These are phyloP conservation scores for Camillea tinctor DNA, from an alignment of 2,329 filamentous ascomycete genomes.

Conservation along the genomic window DNA sequence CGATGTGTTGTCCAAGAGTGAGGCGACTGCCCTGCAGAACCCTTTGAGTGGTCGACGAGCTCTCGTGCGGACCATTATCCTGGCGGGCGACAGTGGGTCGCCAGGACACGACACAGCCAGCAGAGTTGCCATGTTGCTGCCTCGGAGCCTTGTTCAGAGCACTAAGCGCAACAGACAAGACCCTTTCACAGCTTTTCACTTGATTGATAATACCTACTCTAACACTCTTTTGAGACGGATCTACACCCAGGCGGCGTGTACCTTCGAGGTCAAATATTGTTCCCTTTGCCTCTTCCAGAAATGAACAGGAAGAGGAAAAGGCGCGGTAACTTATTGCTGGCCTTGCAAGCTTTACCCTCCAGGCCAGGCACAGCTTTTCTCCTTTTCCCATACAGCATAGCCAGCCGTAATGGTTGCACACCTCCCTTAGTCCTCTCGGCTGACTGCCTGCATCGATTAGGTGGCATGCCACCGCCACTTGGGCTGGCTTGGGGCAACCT, in stretches of 20 bases:
- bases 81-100: slow-evolving; percentile 19
- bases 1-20: slow-evolving; percentile 32
- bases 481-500: background rate
- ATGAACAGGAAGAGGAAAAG: background rate
- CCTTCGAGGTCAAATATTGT: background rate
- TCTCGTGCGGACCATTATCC: slow-evolving; percentile 19
- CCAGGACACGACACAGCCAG: slow-evolving; percentile 5
- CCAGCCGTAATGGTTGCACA: background rate
- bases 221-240: background rate
- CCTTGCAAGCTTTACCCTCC: background rate
- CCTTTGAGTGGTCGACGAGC: slow-evolving; percentile 29
- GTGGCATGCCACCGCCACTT: slow-evolving; percentile 12
- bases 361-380: background rate
- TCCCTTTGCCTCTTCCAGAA: background rate
- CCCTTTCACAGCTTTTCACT: too few relatives aligned
- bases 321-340: too few relatives aligned
- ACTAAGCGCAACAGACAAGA: background rate
- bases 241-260: background rate
- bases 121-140: slow-evolving; percentile 5
- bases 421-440: slow-evolving; percentile 2
- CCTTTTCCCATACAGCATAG: background rate
- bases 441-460: slow-evolving; percentile 15
- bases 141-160: slow-evolving; percentile 9
- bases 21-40: slow-evolving; percentile 27
- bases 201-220: background rate